Evolutionary conservation across 192 early-diverging fungal genomes (phyloP).

Genomic region (Umbelopsis vinacea): DNA sequence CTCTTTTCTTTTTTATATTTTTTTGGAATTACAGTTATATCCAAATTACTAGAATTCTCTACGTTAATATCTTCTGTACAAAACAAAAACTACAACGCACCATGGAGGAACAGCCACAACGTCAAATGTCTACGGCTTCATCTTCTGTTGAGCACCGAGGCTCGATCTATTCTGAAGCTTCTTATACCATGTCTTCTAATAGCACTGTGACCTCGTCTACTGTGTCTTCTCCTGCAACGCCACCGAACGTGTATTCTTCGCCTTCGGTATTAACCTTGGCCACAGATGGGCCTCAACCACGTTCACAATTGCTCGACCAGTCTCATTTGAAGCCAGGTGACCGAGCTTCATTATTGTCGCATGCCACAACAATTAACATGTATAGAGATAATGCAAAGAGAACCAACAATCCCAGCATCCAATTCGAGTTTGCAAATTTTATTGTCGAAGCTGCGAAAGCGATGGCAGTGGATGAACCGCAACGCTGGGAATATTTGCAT

Average conservation of each 20-base stretch:
- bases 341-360: slow-evolving; percentile 58
- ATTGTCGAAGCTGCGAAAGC: slow-evolving; percentile 62
- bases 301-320: slow-evolving; percentile 47
- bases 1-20: slow-evolving; percentile 3
- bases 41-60: background rate
- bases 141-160: slow-evolving; percentile 3
- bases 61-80: background rate
- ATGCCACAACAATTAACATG: slow-evolving; percentile 57
- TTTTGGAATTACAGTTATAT: background rate
- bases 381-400: slow-evolving; percentile 72
- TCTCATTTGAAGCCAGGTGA: slow-evolving; percentile 64
- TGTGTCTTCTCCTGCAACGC: slow-evolving; percentile 10
- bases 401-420: slow-evolving; percentile 62
- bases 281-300: slow-evolving; percentile 8
- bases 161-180: slow-evolving; percentile 10
- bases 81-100: background rate
- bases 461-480: slow-evolving; percentile 46
- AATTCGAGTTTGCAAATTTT: slow-evolving; percentile 72
- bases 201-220: slow-evolving; percentile 16
- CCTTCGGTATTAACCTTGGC: slow-evolving; percentile 1
- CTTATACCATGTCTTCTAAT: slow-evolving; percentile 22
- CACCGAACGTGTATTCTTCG: slow-evolving; percentile 4
- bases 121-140: background rate
- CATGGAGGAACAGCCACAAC: slow-evolving; percentile 20
- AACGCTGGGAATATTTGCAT: slow-evolving; percentile 57